These are phyloP conservation scores for Lasiodiplodia hormozganensis DNA, from an alignment of 2,329 filamentous ascomycete genomes.

Conservation along the genomic window DNA sequence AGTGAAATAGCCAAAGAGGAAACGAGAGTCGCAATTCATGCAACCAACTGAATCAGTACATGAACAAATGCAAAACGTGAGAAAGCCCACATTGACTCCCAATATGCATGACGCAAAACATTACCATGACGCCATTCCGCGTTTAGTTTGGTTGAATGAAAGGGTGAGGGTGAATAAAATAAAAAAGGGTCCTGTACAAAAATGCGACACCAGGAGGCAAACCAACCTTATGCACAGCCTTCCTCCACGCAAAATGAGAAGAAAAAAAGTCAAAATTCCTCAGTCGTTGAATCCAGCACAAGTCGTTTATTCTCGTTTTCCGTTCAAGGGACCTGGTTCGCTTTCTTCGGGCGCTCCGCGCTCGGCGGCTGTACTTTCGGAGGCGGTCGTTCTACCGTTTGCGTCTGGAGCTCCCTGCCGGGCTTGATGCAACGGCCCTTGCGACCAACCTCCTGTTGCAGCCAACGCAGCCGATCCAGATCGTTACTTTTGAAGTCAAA, in stretches of 20 bases:
- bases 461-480: conserved; percentile 39
- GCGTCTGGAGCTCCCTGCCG: conserved; percentile 15
- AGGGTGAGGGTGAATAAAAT: not conserved
- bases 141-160: not conserved
- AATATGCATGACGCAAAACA: conserved; percentile 14
- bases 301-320: conserved; percentile 9
- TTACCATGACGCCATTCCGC: conserved; percentile 6
- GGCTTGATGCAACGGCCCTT: conserved; percentile 47
- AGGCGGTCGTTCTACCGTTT: conserved; percentile 1
- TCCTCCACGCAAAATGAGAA: not conserved
- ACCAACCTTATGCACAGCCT: conserved; percentile 11
- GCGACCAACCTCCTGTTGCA: conserved; percentile 47
- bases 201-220: not conserved
- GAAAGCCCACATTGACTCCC: conserved; percentile 1
- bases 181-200: conserved; percentile 6
- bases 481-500: conserved; percentile 46
- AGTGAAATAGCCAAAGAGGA: not conserved
- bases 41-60: not conserved
- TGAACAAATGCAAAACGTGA: not conserved
- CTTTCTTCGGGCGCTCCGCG: not conserved
- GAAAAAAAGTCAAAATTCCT: not conserved
- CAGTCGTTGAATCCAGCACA: not conserved
- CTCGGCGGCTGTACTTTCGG: not conserved
- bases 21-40: not conserved
- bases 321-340: not conserved